A percentile compares a stretch with the other conserved stretches of the same genome.
These are phyloP conservation scores for Pichia sp. DNA, from an alignment of 1,139 yeast species.

Conservation along the genomic window DNA sequence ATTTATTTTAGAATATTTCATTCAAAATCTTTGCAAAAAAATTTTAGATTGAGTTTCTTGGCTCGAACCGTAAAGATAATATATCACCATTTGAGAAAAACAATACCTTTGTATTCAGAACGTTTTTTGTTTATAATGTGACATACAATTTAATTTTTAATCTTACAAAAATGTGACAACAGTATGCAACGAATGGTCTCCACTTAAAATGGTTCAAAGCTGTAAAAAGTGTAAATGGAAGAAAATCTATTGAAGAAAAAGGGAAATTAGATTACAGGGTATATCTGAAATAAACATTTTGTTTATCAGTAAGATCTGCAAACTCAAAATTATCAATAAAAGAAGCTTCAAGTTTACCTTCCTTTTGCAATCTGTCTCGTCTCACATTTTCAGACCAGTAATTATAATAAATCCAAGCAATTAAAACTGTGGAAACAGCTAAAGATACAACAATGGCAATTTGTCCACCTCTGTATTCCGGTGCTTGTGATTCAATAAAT, in stretches of 20 bases:
- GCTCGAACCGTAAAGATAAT: too few relatives aligned
- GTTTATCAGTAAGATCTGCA: not conserved
- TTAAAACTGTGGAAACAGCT: not conserved
- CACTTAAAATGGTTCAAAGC: too few relatives aligned
- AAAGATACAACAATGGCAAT: not conserved
- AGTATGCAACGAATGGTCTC: too few relatives aligned
- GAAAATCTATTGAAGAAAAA: not conserved
- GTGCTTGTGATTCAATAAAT: not conserved
- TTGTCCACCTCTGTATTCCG: not conserved
- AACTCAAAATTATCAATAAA: not conserved
- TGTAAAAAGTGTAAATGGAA: too few relatives aligned
- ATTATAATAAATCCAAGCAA: not conserved
- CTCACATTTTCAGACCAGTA: not conserved
- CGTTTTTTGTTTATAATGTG: too few relatives aligned
- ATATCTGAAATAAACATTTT: not conserved
- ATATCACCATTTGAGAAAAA: too few relatives aligned
- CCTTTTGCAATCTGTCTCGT: not conserved
- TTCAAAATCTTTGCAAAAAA: too few relatives aligned
- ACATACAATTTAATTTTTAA: too few relatives aligned
- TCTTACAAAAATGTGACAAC: too few relatives aligned
- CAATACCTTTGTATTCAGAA: too few relatives aligned
- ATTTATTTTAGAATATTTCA: too few relatives aligned
- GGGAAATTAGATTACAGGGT: not conserved
- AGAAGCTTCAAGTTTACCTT: not conserved
- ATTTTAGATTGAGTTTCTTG: too few relatives aligned